Conservation (phyloP, 2,329 filamentous ascomycete genomes). For the Aspergillus sp. region DNA sequence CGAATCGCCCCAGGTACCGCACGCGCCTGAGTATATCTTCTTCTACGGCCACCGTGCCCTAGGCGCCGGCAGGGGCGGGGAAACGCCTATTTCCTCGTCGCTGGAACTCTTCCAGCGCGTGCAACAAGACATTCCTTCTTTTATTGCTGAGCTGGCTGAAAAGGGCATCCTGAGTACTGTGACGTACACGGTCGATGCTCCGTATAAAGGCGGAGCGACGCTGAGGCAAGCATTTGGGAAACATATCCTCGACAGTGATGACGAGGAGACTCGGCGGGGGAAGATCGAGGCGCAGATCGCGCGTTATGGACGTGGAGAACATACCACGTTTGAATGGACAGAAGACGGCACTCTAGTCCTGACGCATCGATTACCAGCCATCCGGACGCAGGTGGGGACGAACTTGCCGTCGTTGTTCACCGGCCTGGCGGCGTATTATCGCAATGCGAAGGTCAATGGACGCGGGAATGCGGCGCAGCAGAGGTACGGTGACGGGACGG, state of each 20-base stretch:
- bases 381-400: slow-evolving; percentile 49
- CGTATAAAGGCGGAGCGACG: slow-evolving; percentile 50
- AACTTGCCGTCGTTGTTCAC: slow-evolving; percentile 50
- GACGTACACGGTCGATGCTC: slow-evolving; percentile 44
- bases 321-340: slow-evolving; percentile 53
- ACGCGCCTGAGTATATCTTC: slow-evolving; percentile 54
- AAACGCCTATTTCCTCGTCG: slow-evolving; percentile 51
- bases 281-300: slow-evolving; percentile 53
- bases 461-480: slow-evolving; percentile 40
- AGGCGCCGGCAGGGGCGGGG: slow-evolving; percentile 31
- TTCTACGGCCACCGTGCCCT: slow-evolving; percentile 46
- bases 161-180: slow-evolving; percentile 48
- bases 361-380: slow-evolving; percentile 47
- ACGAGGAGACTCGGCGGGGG: slow-evolving; percentile 38
- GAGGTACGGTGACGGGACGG: slow-evolving; percentile 48
- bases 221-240: slow-evolving; percentile 50
- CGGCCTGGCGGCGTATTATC: slow-evolving; percentile 47
- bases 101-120: slow-evolving; percentile 49
- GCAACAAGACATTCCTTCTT: slow-evolving; percentile 49
- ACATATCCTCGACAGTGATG: slow-evolving; percentile 45
- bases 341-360: slow-evolving; percentile 33
- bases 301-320: slow-evolving; percentile 45
- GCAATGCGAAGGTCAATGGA: slow-evolving; percentile 29
- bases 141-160: slow-evolving; percentile 42
- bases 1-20: slow-evolving; percentile 52